Evolutionary conservation across 768 basidiomycete species (phyloP), one percentile per base, ranked within the genome.

Genomic region (Hebeloma cylindrosporum): DNA sequence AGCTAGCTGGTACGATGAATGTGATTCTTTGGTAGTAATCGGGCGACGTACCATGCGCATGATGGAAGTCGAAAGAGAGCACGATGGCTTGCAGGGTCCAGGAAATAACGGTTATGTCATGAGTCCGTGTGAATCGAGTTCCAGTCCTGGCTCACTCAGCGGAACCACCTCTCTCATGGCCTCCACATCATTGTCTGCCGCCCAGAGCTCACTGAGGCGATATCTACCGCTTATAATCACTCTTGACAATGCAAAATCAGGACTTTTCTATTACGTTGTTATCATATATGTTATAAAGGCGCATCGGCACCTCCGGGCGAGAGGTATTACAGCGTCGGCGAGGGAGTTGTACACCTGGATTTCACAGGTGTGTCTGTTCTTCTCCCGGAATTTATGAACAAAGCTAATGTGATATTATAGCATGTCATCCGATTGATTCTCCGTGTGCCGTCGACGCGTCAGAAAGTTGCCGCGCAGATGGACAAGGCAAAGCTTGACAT

Each of bases 381-480:
- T 40, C 34, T 44, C 31, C 14, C 10, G 18, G n/a, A n/a, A n/a
- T n/a, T n/a, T n/a, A n/a, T n/a, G n/a, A n/a, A n/a, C n/a, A n/a
- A n/a, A n/a, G n/a, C n/a, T n/a, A n/a, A n/a, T n/a, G n/a, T n/a
- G n/a, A n/a, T n/a, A n/a, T 20, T 37, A n/a, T 48, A 88, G 84
- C 69, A 70, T 56, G 63, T 75, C 1, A 59, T 91, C 13, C 67
- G 75, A 2, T 67, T 91, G 2, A 65, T 74, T 1, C 66, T 92
- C 30, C 77, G 78, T 18, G 53, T 88, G 13, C 91, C 91, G 2
- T 58, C 78, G 0, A 75, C 75, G 22, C 75, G 72, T 49, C 65
- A 70, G 54, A 83, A 82, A 46, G 78, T 93, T 18, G 72, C 78
- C 10, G 59, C 64, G 1, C 80, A 90, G 58, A 75, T 93, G 71